Base-by-base conservation (phyloP, 148 eudicot genomes). In the Amaranthus hypochondriacus region DNA sequence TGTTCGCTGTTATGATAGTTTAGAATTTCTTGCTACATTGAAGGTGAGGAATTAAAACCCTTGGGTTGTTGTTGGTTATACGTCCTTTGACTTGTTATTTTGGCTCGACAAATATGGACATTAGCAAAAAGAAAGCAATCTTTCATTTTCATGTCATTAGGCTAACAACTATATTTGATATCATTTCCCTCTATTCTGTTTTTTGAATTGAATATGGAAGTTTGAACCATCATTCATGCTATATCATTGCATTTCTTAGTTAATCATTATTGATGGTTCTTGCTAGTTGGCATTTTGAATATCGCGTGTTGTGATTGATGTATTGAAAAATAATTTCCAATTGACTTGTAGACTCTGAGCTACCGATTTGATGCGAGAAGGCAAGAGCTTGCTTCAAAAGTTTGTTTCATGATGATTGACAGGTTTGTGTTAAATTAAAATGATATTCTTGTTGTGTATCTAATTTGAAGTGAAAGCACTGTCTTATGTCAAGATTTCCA, bases 401-500 rank as follows among this genome's bases (percentile, higher is more conserved):
- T 81, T 56, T 84, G 85, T 77, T 82, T 88, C 70, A 86, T 93
- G 81, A 85, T 93, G 88, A 85, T 91, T 79, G 98, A 93, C 88
- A 88, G 97, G 97, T 88, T 73, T 70, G 81, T 66, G 42, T 48
- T 55, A 46, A 3, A 6, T 58, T 5, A 7, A 7, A 46, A 64
- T 65, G 47, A 56, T 4, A 21, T 57, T 7, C 0, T 69, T 28
- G 44, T 46, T 43, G 39, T 7, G 7, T 52, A 47, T 48, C 42
- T 57, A 13, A 59, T 66, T 58, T 53, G n/a, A 4, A 3, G 47
- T 56, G 9, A 43, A n/a, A 51, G 15, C 62, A 75, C 49, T 7
- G 59, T 60, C 14, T 15, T 52, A 44, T 53, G 62, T 67, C 42
- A 50, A 49, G 4, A 0, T 46, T 53, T 43, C 12, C 71, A 49